Percentiles rank a stretch among this genome's conserved stretches.
Evolutionary conservation across 2,329 filamentous ascomycete species (phyloP).

Genomic region (Corniculantispora saksenae): DNA sequence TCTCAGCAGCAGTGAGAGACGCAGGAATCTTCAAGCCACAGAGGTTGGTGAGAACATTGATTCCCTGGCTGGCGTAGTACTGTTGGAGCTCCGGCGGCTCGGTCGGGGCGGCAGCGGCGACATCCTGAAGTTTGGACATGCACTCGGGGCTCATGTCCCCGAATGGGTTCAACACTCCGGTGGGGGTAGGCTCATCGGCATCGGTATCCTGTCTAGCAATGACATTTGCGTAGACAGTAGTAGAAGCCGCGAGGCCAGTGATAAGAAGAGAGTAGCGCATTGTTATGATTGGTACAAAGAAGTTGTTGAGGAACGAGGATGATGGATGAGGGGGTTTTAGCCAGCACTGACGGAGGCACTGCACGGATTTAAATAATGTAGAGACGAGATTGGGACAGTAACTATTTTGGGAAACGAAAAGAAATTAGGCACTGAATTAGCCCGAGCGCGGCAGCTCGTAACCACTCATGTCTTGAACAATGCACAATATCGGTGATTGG

Average conservation of each 20-base stretch:
- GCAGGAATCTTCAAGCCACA: background rate
- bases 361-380: background rate
- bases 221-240: background rate
- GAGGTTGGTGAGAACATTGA: background rate
- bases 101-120: background rate
- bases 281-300: background rate
- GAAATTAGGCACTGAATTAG: background rate
- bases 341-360: background rate
- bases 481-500: background rate
- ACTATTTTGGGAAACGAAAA: background rate
- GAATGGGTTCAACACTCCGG: background rate
- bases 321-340: background rate
- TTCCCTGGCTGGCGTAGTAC: background rate
- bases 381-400: background rate
- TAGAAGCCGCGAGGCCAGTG: background rate
- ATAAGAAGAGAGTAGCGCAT: background rate
- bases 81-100: background rate
- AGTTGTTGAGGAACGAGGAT: background rate
- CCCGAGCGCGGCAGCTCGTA: background rate
- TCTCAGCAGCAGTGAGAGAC: background rate
- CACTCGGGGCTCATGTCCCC: background rate
- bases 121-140: background rate
- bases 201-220: background rate
- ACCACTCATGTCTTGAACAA: background rate
- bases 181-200: background rate